Evolutionary conservation across 306 rosid genomes (phyloP).

Genomic region (Gillenia trifoliata): DNA sequence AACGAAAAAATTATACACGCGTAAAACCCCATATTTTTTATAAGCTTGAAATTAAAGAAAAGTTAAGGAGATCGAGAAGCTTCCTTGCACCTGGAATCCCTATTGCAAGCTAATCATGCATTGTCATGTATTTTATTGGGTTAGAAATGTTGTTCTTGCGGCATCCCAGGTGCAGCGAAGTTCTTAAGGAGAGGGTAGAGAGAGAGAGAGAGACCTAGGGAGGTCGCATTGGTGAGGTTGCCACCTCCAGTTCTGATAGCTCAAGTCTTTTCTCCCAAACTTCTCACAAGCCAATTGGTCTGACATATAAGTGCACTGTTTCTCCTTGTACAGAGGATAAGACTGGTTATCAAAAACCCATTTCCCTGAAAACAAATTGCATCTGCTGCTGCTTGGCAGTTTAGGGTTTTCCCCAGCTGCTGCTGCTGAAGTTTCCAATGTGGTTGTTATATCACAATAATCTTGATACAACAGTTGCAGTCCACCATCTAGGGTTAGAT

Average conservation of each 20-base stretch:
- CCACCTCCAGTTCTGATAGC: conserved; percentile 75
- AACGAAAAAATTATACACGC: background rate
- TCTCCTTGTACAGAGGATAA: conserved; percentile 67
- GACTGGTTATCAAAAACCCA: conserved; percentile 74
- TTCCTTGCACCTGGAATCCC: too few species aligned
- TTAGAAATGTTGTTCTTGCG: too few species aligned
- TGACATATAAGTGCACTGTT: conserved; percentile 63
- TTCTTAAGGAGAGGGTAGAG: background rate
- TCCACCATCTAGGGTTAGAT: conserved; percentile 38
- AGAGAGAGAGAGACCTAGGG: conserved; percentile 40
- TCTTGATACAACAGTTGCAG: conserved; percentile 9
- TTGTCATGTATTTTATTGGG: too few species aligned
- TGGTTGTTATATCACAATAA: background rate
- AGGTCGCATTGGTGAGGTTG: conserved; percentile 68
- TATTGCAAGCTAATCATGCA: too few species aligned
- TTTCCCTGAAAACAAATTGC: conserved; percentile 64
- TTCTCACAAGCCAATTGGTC: conserved; percentile 90
- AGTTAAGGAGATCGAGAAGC: background rate
- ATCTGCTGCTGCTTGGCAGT: conserved; percentile 9
- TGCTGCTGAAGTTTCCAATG: background rate
- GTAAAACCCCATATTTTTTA: background rate
- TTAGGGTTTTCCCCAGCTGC: background rate
- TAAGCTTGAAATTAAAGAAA: background rate
- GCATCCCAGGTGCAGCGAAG: background rate
- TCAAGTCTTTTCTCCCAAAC: conserved; percentile 66